A percentile compares a stretch with the other conserved stretches of the same genome.
Conservation (phyloP, 805 yeast species). For the Candida maltosa region DNA sequence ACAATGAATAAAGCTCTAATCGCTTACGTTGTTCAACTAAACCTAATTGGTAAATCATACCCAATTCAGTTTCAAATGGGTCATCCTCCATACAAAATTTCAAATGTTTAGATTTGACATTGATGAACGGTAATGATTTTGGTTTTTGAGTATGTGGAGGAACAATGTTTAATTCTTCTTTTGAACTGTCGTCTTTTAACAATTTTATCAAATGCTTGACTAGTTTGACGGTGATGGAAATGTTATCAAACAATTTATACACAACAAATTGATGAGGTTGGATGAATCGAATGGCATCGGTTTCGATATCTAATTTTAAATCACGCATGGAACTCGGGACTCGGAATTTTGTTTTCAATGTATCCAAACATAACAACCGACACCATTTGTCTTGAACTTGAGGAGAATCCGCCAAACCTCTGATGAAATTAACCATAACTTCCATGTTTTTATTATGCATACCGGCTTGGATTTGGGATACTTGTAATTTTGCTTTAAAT, state of each 20-base stretch:
- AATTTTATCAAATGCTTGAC: conserved; percentile 30
- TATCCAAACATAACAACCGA: conserved; percentile 41
- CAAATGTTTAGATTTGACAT: conserved; percentile 21
- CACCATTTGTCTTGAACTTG: conserved; percentile 45
- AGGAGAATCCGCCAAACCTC: conserved; percentile 55
- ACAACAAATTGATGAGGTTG: conserved; percentile 39
- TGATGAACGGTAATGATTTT: conserved; percentile 24
- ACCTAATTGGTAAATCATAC: conserved; percentile 42
- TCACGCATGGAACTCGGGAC: conserved; percentile 11
- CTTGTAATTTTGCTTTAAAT: conserved; percentile 48
- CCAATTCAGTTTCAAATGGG: conserved; percentile 39
- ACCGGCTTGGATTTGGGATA: conserved; percentile 8
- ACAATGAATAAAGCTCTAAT: conserved; percentile 23
- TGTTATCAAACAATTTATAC: conserved; percentile 35
- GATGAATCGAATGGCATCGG: conserved; percentile 26
- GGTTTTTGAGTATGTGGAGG: conserved; percentile 29
- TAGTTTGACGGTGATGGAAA: conserved; percentile 31
- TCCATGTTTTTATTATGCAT: conserved; percentile 5
- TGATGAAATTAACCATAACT: conserved; percentile 21
- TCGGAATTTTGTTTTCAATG: conserved; percentile 14
- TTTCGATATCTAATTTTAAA: conserved; percentile 16
- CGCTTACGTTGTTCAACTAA: conserved; percentile 37
- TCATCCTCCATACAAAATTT: conserved; percentile 41
- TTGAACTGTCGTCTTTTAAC: conserved; percentile 13
- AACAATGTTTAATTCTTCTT: conserved; percentile 16